A percentile compares a stretch with the other conserved stretches of the same genome.
These are phyloP conservation scores for Lantana camara DNA, from an alignment of 257 asterid genomes.

Conservation along the genomic window DNA sequence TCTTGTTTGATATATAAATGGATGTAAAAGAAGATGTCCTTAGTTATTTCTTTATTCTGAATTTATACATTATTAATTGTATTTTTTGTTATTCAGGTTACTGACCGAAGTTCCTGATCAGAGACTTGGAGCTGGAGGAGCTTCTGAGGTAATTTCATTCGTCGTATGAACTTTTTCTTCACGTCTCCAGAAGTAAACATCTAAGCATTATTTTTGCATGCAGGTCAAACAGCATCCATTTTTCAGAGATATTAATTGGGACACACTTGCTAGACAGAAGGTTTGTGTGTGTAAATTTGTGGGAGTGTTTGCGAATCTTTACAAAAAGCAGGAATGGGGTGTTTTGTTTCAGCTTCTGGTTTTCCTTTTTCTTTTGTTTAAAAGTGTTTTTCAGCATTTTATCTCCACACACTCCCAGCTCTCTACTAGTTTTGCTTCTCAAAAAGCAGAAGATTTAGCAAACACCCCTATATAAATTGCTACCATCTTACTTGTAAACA, in stretches of 20 bases:
- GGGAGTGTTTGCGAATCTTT: too few species aligned
- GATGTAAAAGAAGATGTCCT: too few species aligned
- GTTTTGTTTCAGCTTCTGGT: too few species aligned
- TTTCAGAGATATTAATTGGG: conserved; percentile 97
- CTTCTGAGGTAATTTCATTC: conserved; percentile 65
- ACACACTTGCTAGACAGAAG: conserved; percentile 98
- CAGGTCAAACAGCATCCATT: conserved; percentile 96
- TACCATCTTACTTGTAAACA: not conserved
- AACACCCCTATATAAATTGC: not conserved
- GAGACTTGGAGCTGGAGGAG: conserved; percentile 96
- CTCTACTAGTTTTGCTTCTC: too few species aligned
- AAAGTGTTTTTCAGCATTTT: too few species aligned
- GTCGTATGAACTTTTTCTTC: not conserved
- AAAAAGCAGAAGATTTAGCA: too few species aligned
- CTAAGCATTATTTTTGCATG: conserved; percentile 12
- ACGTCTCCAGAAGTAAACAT: not conserved
- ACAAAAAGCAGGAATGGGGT: too few species aligned
- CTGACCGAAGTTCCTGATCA: conserved; percentile 94
- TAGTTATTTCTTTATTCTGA: not conserved
- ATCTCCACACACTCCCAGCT: too few species aligned
- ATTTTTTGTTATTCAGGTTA: conserved; percentile 44
- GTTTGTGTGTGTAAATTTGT: conserved; percentile 31
- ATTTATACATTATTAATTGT: not conserved
- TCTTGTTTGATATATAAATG: too few species aligned
- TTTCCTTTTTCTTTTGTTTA: too few species aligned